phyloP scores from a whole-genome alignment of 331 rosid species.

The Spiraea crenata region DNA sequence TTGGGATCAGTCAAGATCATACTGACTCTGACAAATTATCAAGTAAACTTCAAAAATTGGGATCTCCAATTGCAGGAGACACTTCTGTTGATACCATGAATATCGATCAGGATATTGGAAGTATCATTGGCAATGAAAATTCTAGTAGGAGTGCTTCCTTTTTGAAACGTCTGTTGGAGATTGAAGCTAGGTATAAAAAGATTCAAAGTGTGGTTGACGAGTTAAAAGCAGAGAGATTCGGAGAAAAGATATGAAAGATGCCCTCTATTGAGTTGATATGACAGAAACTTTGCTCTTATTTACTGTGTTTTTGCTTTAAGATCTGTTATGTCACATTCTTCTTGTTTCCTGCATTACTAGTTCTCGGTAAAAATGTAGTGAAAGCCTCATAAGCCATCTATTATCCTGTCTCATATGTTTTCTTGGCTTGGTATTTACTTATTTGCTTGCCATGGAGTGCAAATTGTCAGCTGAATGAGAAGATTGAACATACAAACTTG shows the following conservation, averaged over 20 bases:
- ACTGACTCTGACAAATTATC: background rate
- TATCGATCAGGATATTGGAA: background rate
- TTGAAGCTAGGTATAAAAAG: slow-evolving; percentile 25
- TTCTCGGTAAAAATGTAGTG: too few relatives aligned
- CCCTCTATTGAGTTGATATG: background rate
- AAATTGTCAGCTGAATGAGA: too few relatives aligned
- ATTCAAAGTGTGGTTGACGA: slow-evolving; percentile 19
- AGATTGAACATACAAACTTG: too few relatives aligned
- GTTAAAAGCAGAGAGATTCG: background rate
- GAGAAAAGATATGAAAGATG: background rate
- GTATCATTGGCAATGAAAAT: background rate
- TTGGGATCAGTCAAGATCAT: background rate
- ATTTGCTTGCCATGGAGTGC: too few relatives aligned
- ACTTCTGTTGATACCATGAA: too few relatives aligned
- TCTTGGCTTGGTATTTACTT: too few relatives aligned
- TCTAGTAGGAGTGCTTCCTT: background rate
- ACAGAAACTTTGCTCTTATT: too few relatives aligned
- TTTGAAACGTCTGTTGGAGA: background rate
- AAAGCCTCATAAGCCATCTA: too few relatives aligned
- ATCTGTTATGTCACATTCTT: background rate
- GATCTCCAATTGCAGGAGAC: background rate
- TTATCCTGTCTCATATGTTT: too few relatives aligned
- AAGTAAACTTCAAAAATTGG: background rate
- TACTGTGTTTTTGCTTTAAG: too few relatives aligned
- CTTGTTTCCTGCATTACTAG: too few relatives aligned